These are phyloP conservation scores for Parafenestella ontariensis DNA, from an alignment of 2,329 filamentous ascomycete species.

Conservation along the genomic window DNA sequence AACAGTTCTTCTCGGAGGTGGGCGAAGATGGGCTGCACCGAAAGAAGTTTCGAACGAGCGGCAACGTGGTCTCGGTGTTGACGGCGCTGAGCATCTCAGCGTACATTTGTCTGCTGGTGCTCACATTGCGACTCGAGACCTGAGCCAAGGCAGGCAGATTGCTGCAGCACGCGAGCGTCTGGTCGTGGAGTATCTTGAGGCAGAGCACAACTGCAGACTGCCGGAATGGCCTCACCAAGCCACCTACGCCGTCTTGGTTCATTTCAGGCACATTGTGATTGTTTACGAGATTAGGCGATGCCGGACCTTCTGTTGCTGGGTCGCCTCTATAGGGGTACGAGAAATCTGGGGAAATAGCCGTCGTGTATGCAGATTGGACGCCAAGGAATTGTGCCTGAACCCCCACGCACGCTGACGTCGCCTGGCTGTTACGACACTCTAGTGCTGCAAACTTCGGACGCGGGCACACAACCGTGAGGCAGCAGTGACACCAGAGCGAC, in stretches of 20 bases:
- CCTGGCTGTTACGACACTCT: neutral
- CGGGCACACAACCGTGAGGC: neutral
- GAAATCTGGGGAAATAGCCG: slow-evolving; percentile 13
- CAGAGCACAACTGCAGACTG: neutral
- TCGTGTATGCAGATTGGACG: slow-evolving; percentile 23
- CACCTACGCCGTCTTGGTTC: slow-evolving; percentile 2
- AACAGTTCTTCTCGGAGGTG: slow-evolving; percentile 81
- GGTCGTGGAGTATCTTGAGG: too few relatives aligned
- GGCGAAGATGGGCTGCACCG: slow-evolving; percentile 67
- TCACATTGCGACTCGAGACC: slow-evolving; percentile 60
- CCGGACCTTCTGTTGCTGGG: slow-evolving; percentile 3
- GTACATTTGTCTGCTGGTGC: slow-evolving; percentile 65
- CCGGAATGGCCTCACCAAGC: neutral
- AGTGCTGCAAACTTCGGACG: neutral
- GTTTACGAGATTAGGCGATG: neutral
- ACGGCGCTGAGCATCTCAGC: slow-evolving; percentile 68
- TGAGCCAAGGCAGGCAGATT: slow-evolving; percentile 20
- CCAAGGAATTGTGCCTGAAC: slow-evolving; percentile 20
- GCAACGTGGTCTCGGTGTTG: slow-evolving; percentile 69
- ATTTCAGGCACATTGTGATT: neutral
- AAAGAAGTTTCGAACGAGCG: slow-evolving; percentile 70
- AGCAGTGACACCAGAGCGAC: neutral
- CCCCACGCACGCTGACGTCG: slow-evolving; percentile 18
- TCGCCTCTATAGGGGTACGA: slow-evolving; percentile 2
- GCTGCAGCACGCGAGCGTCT: neutral